Evolutionary conservation across 306 rosid genomes (phyloP).

Genomic region (Crataegus laevigata): DNA sequence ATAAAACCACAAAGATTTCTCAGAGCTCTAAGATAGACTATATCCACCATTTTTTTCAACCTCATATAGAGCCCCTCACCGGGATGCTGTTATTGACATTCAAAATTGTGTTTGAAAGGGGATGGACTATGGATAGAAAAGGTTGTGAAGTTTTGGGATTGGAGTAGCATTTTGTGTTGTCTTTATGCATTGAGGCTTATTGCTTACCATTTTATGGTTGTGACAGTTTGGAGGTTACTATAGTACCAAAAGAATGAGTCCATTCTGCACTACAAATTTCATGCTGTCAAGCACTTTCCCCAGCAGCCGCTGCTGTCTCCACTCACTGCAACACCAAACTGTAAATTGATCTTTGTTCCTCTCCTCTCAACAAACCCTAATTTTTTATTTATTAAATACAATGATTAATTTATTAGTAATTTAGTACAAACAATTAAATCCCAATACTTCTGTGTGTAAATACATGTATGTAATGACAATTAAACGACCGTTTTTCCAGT

Average conservation of each 20-base stretch:
- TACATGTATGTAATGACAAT: background rate
- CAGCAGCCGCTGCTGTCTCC: background rate
- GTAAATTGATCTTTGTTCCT: background rate
- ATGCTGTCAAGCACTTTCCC: background rate
- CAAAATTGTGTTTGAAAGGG: background rate
- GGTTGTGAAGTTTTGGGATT: background rate
- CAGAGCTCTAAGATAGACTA: no score
- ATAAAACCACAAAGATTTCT: no score
- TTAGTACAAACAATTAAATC: background rate
- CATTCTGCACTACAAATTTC: background rate
- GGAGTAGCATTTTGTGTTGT: background rate
- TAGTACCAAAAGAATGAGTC: background rate
- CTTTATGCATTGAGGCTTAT: background rate
- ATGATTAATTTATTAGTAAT: background rate
- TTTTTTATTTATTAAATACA: background rate
- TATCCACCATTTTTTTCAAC: no score
- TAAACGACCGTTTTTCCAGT: background rate
- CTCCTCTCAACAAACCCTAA: background rate
- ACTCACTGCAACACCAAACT: background rate
- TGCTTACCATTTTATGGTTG: background rate
- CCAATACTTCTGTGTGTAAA: background rate
- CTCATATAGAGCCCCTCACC: no score
- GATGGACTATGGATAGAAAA: background rate
- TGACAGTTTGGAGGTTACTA: background rate
- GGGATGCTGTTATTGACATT: background rate